Percentiles rank a stretch among this genome's conserved stretches.
phyloP scores from a whole-genome alignment of 768 basidiomycete genomes.

The Leccinum uliginosum region DNA sequence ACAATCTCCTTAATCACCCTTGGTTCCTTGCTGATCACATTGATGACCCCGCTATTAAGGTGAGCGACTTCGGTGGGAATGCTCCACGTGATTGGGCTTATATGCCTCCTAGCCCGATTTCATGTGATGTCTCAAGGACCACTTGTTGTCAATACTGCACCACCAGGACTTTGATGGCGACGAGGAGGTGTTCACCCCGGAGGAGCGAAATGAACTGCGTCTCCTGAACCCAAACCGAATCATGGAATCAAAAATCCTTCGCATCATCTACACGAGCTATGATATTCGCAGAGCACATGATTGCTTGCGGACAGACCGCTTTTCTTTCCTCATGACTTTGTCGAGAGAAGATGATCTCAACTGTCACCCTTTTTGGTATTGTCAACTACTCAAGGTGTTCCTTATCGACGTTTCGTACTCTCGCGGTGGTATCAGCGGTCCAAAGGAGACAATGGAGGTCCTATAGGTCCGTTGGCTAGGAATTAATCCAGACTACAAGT shows the following conservation, averaged over 20 bases:
- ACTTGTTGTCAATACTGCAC: neutral
- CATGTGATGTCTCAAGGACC: neutral
- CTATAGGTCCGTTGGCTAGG: conserved; percentile 4
- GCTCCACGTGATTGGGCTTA: neutral
- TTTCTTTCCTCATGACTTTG: neutral
- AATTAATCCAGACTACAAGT: neutral
- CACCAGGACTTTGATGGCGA: neutral
- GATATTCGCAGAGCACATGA: neutral
- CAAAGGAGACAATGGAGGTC: neutral
- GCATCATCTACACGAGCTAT: conserved; percentile 4
- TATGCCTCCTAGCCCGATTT: neutral
- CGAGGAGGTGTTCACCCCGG: neutral
- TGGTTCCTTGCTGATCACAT: neutral
- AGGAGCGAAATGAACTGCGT: neutral
- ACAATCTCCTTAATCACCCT: neutral
- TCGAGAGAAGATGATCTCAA: neutral
- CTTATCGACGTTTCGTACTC: neutral
- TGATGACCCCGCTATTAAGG: neutral
- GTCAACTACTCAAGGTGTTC: neutral
- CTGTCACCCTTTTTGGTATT: conserved; percentile 1
- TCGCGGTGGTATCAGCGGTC: neutral
- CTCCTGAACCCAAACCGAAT: neutral
- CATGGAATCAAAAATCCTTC: neutral
- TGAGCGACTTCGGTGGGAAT: neutral
- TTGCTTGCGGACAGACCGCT: neutral